Evolutionary conservation across 2,329 filamentous ascomycete species (phyloP), one percentile per base, ranked within the genome.

Genomic region (Scytalidium lignicola): DNA sequence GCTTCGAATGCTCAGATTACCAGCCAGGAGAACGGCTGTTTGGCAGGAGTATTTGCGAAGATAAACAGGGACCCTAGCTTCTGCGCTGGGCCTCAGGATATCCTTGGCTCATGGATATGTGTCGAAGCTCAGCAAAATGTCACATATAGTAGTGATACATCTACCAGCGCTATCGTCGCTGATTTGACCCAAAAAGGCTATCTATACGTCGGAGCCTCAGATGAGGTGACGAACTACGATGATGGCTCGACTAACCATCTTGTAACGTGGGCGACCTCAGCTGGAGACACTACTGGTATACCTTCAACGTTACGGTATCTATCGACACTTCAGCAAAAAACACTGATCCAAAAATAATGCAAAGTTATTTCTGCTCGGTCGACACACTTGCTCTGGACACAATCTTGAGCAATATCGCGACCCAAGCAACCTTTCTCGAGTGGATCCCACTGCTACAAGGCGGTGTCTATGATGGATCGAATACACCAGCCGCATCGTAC

Each of bases 41-140:
- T 18, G 21, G 41, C 19, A 17, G 47, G 47, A 13, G 44, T 49
- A 10, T 49, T 44, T 21, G 19, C 18, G 5, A 49, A 49, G 40
- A 32, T 44, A 9, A 28, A 15, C 21, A 28, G 41, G 18, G 42
- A 40, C 15, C 21, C 32, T 3, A 26, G 3, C 21, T 44, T 44
- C 42, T 49, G 43, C 21, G 47, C 41, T 13, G 28, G 21, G 9
- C 29, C 23, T n/a, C n/a, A 45, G 3, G 47, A 49, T 40, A 40
- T 49, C 9, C 20, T 49, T 17, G 47, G 47, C 29, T 22, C 10
- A 19, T 49, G 47, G 47, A 22, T 41, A 23, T 49, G 47, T 22
- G 12, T 37, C n/a, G 42, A 49, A 19, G n/a, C 28, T 15, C 9
- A 18, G 15, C 13, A 37, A 44, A 29, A 49, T 15, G n/a, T 37